These are phyloP conservation scores for Avena insularis DNA, from an alignment of 176 grass and related monocot genomes.

Conservation along the genomic window DNA sequence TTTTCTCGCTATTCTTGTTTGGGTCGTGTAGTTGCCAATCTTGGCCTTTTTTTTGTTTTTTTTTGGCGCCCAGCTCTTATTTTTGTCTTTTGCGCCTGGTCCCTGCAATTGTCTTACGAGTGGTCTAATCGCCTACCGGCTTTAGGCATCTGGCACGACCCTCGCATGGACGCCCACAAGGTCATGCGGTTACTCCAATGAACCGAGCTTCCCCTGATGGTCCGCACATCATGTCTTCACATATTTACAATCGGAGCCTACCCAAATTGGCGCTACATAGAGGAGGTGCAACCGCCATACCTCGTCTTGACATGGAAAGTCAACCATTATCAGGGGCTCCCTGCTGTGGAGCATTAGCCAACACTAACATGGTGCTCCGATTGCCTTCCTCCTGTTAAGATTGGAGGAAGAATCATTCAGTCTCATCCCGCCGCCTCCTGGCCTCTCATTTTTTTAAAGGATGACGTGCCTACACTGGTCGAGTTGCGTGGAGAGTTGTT, in stretches of 20 bases:
- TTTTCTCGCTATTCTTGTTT: too few species aligned
- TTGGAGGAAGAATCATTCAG: neutral
- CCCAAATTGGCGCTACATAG: neutral
- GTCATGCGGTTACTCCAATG: too few species aligned
- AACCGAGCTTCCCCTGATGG: too few species aligned
- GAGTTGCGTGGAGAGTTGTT: neutral
- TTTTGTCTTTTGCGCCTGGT: too few species aligned
- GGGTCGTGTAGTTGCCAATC: too few species aligned
- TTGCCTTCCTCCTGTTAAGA: neutral
- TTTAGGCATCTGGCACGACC: neutral
- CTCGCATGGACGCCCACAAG: neutral
- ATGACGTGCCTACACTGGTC: too few species aligned
- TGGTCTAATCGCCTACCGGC: too few species aligned
- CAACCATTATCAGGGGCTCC: neutral
- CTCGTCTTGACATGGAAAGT: neutral
- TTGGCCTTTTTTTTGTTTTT: too few species aligned
- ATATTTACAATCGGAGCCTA: neutral
- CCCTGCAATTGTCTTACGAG: too few species aligned
- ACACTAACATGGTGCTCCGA: rapidly evolving
- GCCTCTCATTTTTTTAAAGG: neutral
- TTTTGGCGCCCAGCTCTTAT: too few species aligned
- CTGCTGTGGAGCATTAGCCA: neutral
- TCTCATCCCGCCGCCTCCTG: neutral
- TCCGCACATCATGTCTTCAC: too few species aligned
- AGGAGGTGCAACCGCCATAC: neutral